Evolutionary conservation across 2,329 filamentous ascomycete genomes (phyloP).

Genomic region (Boeremia exigua): DNA sequence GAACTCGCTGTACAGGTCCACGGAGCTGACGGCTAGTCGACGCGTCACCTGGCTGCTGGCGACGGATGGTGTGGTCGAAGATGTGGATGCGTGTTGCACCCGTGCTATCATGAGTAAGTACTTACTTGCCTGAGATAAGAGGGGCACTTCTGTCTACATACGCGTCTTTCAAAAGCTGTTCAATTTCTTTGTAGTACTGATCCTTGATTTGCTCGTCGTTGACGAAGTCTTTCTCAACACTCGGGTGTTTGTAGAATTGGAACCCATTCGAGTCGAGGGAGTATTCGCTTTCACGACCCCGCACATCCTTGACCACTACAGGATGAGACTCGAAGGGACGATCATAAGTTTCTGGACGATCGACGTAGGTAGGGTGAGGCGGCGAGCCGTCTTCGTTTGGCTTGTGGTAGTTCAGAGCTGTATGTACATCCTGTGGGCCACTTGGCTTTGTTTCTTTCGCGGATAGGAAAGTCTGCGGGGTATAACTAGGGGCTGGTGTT

Average conservation of each 20-base stretch:
- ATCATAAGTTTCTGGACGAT: conserved; percentile 43
- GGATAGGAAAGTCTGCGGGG: conserved; percentile 21
- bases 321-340: conserved; percentile 36
- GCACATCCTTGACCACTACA: conserved; percentile 52
- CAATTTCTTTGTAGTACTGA: conserved; percentile 45
- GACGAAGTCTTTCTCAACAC: conserved; percentile 43
- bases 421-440: conserved; percentile 33
- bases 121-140: not conserved
- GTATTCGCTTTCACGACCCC: conserved; percentile 52
- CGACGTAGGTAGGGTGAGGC: conserved; percentile 35
- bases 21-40: conserved; percentile 41
- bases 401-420: conserved; percentile 36
- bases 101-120: conserved; percentile 51
- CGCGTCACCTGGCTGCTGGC: conserved; percentile 33
- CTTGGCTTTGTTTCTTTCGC: not conserved
- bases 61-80: conserved; percentile 69
- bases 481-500: conserved; percentile 24
- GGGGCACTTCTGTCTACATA: conserved; percentile 20
- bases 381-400: conserved; percentile 40
- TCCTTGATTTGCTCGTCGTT: conserved; percentile 45
- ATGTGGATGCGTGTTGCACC: conserved; percentile 64
- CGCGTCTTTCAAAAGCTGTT: conserved; percentile 48
- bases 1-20: conserved; percentile 59
- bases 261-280: conserved; percentile 52
- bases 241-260: conserved; percentile 39